Evolutionary conservation across 1,139 yeast genomes (phyloP), one percentile per base, ranked within the genome.

Genomic region (Yarrowia galli): DNA sequence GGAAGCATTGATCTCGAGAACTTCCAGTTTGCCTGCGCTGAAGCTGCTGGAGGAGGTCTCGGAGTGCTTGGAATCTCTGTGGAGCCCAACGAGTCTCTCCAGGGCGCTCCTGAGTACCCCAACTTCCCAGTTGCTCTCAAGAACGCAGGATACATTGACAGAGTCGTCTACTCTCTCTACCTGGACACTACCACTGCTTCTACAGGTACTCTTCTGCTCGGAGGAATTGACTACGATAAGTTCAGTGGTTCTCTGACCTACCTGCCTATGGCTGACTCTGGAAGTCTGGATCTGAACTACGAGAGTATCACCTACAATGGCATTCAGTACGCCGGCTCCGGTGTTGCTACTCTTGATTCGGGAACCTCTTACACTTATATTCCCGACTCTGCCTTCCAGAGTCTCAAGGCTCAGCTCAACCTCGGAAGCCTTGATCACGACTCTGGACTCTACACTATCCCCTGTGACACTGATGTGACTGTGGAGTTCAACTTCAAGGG

Each of bases 61-160:
- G 53, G 53, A 48, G 38, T 48, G 16, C 10, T 48, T 15, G 53
- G 53, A 2, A 10, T 48, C 36, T 48, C 53, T 13, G 7, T 28
- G 15, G 20, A 48, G 38, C 5, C 9, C 10, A 4, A 12, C 4
- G 53, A 48, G 53, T 48, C 53, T 16, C 53, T 48, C 3, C 38
- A 48, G 53, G 12, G n/a, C n/a, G n/a, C n/a, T n/a, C n/a, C 13
- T 15, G 2, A 7, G 15, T 48, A 48, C 38, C 23, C 38, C 36
- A 48, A 48, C 53, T 48, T 48, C 36, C 53, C 53, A 7, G 35
- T 28, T 3, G 53, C 53, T 4, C 53, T 48, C 5, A 13, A 28
- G 38, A 48, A 48, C 23, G 53, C 53, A 2, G 53, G 53, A 20
- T 48, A 48, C 38, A 48, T 48, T 28, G 53, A 48, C 20, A 16